These are phyloP conservation scores for Hymenochaete sp. DNA, from an alignment of 1,284 basidiomycete species.

Conservation along the genomic window DNA sequence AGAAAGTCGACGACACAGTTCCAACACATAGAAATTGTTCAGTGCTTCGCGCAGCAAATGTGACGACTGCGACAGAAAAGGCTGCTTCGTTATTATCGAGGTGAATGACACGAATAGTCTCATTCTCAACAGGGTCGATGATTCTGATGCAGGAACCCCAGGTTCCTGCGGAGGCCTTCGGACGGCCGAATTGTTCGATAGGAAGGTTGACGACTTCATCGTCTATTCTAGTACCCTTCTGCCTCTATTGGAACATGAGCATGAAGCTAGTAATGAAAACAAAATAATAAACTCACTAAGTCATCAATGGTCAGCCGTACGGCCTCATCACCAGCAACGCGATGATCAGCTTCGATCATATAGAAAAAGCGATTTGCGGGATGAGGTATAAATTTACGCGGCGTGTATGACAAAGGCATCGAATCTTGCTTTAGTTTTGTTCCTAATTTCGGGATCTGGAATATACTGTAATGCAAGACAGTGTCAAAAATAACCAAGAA, in stretches of 20 bases:
- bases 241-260: constrained; percentile 31
- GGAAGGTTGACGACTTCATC: constrained; percentile 71
- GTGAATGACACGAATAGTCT: constrained; percentile 66
- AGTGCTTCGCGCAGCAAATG: constrained; percentile 69
- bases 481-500: constrained; percentile 5
- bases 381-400: constrained; percentile 86
- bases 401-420: constrained; percentile 87
- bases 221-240: constrained; percentile 59
- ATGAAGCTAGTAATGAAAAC: no score
- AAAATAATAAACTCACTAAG: constrained; percentile 52
- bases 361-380: constrained; percentile 80
- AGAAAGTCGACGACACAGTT: constrained; percentile 77
- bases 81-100: constrained; percentile 94
- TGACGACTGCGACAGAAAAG: constrained; percentile 85
- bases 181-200: constrained; percentile 73
- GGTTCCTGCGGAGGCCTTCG: constrained; percentile 80
- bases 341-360: constrained; percentile 89
- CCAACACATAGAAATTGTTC: constrained; percentile 89
- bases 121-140: constrained; percentile 78
- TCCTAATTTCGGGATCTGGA: constrained; percentile 92
- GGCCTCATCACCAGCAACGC: constrained; percentile 70
- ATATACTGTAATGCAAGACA: constrained; percentile 59
- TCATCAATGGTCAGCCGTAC: constrained; percentile 57
- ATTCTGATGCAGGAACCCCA: constrained; percentile 95
- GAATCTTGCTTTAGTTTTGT: constrained; percentile 93